Percentiles rank a stretch among this genome's conserved stretches.
Evolutionary conservation across 2,329 filamentous ascomycete species (phyloP).

Genomic region (Ustilaginoidea virens): DNA sequence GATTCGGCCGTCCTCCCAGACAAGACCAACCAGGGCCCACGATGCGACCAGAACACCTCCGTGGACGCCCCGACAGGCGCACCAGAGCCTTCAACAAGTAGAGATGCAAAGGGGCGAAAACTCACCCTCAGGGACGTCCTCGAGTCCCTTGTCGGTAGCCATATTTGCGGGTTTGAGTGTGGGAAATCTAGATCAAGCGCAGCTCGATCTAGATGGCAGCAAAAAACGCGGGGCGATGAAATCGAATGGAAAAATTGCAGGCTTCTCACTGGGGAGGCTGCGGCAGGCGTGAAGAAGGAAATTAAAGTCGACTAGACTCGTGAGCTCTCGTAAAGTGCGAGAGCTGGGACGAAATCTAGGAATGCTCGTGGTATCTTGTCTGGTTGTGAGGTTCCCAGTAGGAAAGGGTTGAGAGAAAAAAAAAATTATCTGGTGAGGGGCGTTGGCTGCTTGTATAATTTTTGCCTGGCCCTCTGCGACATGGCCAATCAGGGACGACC

Average conservation of each 20-base stretch:
- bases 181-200: conserved; percentile 57
- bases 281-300: conserved; percentile 13
- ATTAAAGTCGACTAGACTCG: conserved; percentile 28
- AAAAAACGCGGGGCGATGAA: conserved; percentile 23
- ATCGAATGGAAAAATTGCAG: conserved; percentile 23
- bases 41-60: not conserved
- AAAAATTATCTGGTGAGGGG: conserved; percentile 25
- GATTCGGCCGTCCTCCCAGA: not conserved
- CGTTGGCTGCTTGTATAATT: conserved; percentile 20
- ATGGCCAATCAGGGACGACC: conserved; percentile 9
- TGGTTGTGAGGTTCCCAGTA: conserved; percentile 17
- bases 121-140: conserved; percentile 92
- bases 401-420: conserved; percentile 14
- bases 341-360: conserved; percentile 26
- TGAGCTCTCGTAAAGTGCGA: conserved; percentile 29
- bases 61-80: not conserved
- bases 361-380: conserved; percentile 18
- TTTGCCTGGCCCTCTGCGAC: conserved; percentile 8
- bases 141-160: conserved; percentile 96
- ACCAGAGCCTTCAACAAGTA: not conserved
- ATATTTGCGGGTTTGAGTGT: conserved; percentile 65
- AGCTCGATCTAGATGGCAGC: conserved; percentile 52
- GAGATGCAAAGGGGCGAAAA: conserved; percentile 11
- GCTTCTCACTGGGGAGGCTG: conserved; percentile 19
- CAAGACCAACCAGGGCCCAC: not conserved